These are phyloP conservation scores for Tolypocladium amazonense DNA, from an alignment of 2,329 filamentous ascomycete genomes.

Conservation along the genomic window DNA sequence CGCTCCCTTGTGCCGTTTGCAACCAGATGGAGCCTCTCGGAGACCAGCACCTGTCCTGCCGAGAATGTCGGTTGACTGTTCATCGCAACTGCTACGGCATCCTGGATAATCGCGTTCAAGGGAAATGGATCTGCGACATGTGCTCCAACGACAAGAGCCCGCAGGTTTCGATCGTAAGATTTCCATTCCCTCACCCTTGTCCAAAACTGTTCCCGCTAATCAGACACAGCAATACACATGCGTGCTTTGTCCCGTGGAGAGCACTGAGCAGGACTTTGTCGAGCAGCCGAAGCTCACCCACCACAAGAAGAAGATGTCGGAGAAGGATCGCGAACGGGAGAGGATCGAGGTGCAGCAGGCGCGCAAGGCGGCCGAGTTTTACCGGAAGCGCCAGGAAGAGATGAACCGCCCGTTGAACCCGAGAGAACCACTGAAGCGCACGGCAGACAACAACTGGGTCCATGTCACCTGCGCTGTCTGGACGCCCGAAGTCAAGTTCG, in stretches of 20 bases:
- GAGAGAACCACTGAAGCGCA: slow-evolving; percentile 84
- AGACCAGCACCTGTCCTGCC: slow-evolving; percentile 67
- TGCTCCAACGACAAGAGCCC: slow-evolving; percentile 90
- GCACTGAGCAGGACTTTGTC: slow-evolving; percentile 73
- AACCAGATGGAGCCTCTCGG: slow-evolving; percentile 59
- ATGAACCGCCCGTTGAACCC: slow-evolving; percentile 74
- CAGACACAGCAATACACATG: slow-evolving; percentile 65
- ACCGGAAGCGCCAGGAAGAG: slow-evolving; percentile 72
- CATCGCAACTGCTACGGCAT: slow-evolving; percentile 93
- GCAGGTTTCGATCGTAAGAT: slow-evolving; percentile 75
- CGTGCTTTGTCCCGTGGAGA: slow-evolving; percentile 76
- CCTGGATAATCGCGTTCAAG: slow-evolving; percentile 52
- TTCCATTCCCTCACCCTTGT: not conserved
- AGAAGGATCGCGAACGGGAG: slow-evolving; percentile 85
- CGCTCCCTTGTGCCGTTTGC: slow-evolving; percentile 80
- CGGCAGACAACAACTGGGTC: slow-evolving; percentile 95
- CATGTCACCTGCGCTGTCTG: slow-evolving; percentile 90
- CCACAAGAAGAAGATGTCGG: slow-evolving; percentile 76
- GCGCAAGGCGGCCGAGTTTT: slow-evolving; percentile 67
- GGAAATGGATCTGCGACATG: slow-evolving; percentile 93
- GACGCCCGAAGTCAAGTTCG: slow-evolving; percentile 89
- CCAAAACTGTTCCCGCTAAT: slow-evolving; percentile 8
- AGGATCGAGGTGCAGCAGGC: slow-evolving; percentile 76
- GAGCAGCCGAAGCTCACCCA: slow-evolving; percentile 47
- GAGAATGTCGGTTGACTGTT: slow-evolving; percentile 82